These are phyloP conservation scores for Sugiyamaella americana DNA, from an alignment of 805 yeast genomes.

Conservation along the genomic window DNA sequence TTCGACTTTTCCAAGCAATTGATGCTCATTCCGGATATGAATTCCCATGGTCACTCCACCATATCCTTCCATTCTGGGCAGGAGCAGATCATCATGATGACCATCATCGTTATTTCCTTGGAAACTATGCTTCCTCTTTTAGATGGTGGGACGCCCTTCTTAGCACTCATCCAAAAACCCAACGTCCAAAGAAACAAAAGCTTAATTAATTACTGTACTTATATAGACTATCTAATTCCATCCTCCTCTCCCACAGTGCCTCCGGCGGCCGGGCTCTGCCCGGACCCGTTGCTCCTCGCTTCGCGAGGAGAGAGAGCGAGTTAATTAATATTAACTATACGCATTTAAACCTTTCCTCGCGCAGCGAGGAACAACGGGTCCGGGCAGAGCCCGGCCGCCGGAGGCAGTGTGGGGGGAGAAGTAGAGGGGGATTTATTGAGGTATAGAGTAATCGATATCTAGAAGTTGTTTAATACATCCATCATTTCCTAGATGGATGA, in stretches of 20 bases:
- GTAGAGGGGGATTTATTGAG: neutral
- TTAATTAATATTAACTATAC: no score
- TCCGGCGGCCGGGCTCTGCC: no score
- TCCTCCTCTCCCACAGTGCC: no score
- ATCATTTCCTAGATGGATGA: slow-evolving; percentile 25
- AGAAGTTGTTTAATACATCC: slow-evolving; percentile 23
- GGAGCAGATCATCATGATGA: slow-evolving; percentile 98
- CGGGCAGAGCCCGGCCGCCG: no score
- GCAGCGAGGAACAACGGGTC: no score
- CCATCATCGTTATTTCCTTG: slow-evolving; percentile 93
- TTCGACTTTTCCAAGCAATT: slow-evolving; percentile 91
- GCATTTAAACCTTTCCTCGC: no score
- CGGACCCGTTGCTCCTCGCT: no score
- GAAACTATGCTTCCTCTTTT: slow-evolving; percentile 90
- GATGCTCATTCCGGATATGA: slow-evolving; percentile 98
- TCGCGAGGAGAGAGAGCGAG: no score
- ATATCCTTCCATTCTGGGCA: slow-evolving; percentile 93
- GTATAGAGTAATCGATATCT: neutral
- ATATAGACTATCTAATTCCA: no score
- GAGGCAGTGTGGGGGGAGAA: no score
- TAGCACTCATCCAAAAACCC: slow-evolving; percentile 51
- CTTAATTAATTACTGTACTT: no score
- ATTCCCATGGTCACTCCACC: slow-evolving; percentile 93
- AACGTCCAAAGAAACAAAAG: slow-evolving; percentile 40
- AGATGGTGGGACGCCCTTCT: slow-evolving; percentile 91